Conservation (phyloP, 768 basidiomycete genomes). For the Podaxis sp. region DNA sequence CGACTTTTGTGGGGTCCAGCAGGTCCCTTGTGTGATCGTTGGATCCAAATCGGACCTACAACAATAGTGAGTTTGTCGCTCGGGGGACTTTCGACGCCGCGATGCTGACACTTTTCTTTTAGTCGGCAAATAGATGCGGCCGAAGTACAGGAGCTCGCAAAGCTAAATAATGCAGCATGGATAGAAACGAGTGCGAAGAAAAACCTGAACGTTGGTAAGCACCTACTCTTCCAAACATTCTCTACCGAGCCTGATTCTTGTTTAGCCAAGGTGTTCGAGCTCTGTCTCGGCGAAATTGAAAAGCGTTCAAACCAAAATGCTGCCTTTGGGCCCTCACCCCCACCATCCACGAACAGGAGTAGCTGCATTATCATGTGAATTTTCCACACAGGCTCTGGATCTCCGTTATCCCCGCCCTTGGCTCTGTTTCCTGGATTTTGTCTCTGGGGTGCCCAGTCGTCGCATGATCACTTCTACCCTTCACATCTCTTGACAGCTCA, state of each 20-base stretch:
- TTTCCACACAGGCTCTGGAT: not conserved
- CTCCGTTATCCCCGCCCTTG: not conserved
- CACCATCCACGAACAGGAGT: conserved; percentile 26
- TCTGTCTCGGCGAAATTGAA: conserved; percentile 77
- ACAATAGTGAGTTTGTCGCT: conserved; percentile 49
- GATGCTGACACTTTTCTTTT: conserved; percentile 20
- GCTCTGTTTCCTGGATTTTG: not conserved
- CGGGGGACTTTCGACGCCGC: conserved; percentile 13
- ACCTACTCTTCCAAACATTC: not conserved
- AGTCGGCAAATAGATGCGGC: conserved; percentile 62
- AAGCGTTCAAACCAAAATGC: conserved; percentile 39
- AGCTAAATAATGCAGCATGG: conserved; percentile 67
- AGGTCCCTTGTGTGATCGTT: conserved; percentile 88
- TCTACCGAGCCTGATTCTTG: not conserved
- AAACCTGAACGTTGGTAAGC: conserved; percentile 77
- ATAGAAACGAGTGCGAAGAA: conserved; percentile 83
- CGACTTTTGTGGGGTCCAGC: conserved; percentile 75
- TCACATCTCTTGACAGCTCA: conserved; percentile 6
- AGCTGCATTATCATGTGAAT: conserved; percentile 55
- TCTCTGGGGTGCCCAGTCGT: not conserved
- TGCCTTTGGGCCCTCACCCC: conserved; percentile 29
- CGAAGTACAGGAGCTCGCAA: conserved; percentile 71
- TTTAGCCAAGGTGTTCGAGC: conserved; percentile 72
- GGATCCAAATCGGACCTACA: conserved; percentile 84
- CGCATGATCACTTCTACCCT: not conserved